Percentiles rank a stretch among this genome's conserved stretches.
Conservation (phyloP, 2,329 filamentous ascomycete genomes). For the Epichloe amarillans region DNA sequence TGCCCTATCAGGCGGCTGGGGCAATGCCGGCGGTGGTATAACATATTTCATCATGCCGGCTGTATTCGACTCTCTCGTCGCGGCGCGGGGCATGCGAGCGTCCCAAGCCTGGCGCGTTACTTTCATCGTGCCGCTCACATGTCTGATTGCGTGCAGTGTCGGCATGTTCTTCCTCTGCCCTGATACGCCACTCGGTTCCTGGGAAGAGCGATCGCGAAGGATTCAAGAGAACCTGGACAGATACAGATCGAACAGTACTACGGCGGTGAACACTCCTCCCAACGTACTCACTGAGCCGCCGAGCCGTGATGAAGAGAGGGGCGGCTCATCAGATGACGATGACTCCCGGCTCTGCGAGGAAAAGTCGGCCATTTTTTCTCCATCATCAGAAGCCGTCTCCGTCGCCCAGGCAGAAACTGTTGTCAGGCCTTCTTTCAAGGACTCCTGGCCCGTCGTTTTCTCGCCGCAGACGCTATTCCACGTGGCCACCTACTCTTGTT, state of each 20-base stretch:
- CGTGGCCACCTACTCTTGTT: conserved; percentile 45
- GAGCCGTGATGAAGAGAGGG: conserved; percentile 18
- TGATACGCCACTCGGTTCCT: conserved; percentile 72
- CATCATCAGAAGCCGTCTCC: conserved; percentile 37
- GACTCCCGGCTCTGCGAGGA: conserved; percentile 22
- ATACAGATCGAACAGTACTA: conserved; percentile 26
- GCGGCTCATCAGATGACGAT: background rate
- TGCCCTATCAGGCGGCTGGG: conserved; percentile 70
- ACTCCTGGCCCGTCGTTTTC: conserved; percentile 30
- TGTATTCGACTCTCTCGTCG: conserved; percentile 65
- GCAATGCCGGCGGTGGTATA: conserved; percentile 78
- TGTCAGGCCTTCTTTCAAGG: conserved; percentile 41
- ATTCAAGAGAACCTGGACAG: conserved; percentile 38
- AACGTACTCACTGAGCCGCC: conserved; percentile 31
- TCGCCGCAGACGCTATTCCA: conserved; percentile 43
- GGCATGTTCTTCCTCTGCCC: conserved; percentile 60
- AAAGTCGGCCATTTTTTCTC: conserved; percentile 34
- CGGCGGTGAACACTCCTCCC: conserved; percentile 39
- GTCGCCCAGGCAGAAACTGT: conserved; percentile 39
- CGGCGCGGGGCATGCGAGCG: conserved; percentile 41
- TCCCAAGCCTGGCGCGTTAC: conserved; percentile 72
- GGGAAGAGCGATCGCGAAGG: conserved; percentile 56
- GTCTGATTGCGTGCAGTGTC: conserved; percentile 54
- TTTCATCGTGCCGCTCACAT: conserved; percentile 71
- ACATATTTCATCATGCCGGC: conserved; percentile 93